Conservation (phyloP, 148 eudicot genomes). For the Vaccinium vitisidaea region DNA sequence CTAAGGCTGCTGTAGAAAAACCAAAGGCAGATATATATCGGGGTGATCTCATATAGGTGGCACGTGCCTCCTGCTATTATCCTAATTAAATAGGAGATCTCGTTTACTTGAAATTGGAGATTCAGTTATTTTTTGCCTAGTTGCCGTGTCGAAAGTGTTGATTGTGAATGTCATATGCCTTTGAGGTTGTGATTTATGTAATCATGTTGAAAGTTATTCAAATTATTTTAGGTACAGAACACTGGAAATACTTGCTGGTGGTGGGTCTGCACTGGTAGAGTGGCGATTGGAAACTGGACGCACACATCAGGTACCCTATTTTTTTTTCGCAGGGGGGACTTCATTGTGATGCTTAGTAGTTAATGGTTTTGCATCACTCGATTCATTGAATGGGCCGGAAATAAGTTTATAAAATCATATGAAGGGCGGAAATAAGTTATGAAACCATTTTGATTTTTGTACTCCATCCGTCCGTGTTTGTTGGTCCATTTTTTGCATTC, state of each 20-base stretch:
- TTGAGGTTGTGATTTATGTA: not conserved
- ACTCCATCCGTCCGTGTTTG: not conserved
- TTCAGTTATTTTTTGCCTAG: not conserved
- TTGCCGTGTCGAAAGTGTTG: not conserved
- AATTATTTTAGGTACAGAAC: slow-evolving; percentile 65
- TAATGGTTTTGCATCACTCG: not conserved
- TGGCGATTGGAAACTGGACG: slow-evolving; percentile 98
- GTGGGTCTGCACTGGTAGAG: slow-evolving; percentile 91
- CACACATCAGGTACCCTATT: slow-evolving; percentile 80
- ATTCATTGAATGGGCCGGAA: not conserved
- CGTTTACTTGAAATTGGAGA: not conserved
- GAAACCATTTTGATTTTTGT: not conserved
- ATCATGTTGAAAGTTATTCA: not conserved
- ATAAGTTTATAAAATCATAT: not conserved
- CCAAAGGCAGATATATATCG: not conserved
- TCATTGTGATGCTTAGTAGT: not conserved
- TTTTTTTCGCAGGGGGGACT: not conserved
- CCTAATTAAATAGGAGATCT: not conserved
- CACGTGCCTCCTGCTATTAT: not conserved
- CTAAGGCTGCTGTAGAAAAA: no score
- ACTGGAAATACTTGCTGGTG: slow-evolving; percentile 77
- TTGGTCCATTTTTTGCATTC: no score
- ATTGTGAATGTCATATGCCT: not conserved
- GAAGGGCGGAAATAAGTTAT: not conserved
- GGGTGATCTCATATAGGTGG: no score